Base-by-base conservation (phyloP, 2,329 filamentous ascomycete genomes). In the Lachnellula suecica region DNA sequence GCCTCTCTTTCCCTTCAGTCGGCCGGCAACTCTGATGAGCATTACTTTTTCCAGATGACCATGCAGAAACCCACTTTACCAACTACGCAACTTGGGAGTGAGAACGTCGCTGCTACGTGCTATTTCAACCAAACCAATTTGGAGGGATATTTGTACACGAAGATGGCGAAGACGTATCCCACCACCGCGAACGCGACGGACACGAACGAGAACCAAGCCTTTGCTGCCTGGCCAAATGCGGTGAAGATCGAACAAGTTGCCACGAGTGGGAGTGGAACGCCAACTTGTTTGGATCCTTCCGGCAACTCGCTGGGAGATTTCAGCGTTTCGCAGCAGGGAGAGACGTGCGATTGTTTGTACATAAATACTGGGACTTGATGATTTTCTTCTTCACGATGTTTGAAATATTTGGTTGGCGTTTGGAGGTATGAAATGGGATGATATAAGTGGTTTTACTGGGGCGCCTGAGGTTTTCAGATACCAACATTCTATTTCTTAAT, bases 61-160 rank as follows among this genome's bases (percentile, higher is more conserved):
- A 73, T 79, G 56, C 68, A 76, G 23, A 83, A 82, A 61, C 72
- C 71, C 0, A 78, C 84, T 15, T 73, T 75, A 2, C 79, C 83
- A 4, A 68, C 69, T 1, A 67, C 68, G 6, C 66, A 70, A 20
- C 60, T 82, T 3, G 73, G 75, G 0, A 58, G 66, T n/a, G 63
- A 71, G 44, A 76, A 74, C 54, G 67, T 71, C 13, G 72, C 73
- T 2, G 73, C 79, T 1, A 75, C 73, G 38, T 89, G 85, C 69
- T 79, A 73, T 54, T 89, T 79, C 69, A 76, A 78, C 49, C 67
- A 72, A 25, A 85, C 83, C 0, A 71, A 68, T 1, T 74, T 88
- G 56, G 70, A 76, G 23, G 84, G 76, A 1, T 79, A 74, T 3
- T 67, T 89, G 2, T 88, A 85, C 71, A 86, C 82, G n/a, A 76